Evolutionary conservation across 1,139 yeast genomes (phyloP).

Genomic region (Diutina catenulata): DNA sequence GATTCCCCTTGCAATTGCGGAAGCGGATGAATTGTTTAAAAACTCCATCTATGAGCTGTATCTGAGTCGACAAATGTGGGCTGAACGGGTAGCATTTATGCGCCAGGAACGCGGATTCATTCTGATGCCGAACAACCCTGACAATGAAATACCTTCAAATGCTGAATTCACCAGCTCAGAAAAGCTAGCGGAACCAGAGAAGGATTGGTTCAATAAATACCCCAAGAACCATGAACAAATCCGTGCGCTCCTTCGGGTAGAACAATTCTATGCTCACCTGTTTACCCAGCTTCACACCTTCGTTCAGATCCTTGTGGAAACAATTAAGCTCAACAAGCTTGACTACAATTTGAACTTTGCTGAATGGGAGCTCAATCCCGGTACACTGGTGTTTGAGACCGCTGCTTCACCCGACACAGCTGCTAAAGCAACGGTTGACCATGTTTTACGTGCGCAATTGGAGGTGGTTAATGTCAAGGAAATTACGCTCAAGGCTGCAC

Average conservation of each 20-base stretch:
- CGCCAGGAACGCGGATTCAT: constrained; percentile 63
- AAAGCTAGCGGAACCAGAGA: no score
- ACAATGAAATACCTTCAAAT: constrained; percentile 9
- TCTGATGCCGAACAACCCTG: constrained; percentile 11
- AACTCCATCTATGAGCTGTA: constrained; percentile 55
- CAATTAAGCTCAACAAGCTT: constrained; percentile 38
- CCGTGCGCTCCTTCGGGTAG: constrained; percentile 43
- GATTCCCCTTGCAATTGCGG: constrained; percentile 67
- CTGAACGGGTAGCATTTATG: constrained; percentile 59
- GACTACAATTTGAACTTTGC: constrained; percentile 25
- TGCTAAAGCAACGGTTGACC: constrained; percentile 9
- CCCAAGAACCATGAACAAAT: constrained; percentile 13
- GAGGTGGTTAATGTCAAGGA: constrained; percentile 56
- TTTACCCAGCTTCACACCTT: constrained; percentile 50
- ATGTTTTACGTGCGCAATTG: constrained; percentile 28
- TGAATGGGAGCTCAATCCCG: constrained; percentile 28
- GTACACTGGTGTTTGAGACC: constrained; percentile 17
- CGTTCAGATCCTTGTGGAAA: constrained; percentile 50
- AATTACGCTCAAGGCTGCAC: constrained; percentile 48
- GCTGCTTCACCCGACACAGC: constrained; percentile 6
- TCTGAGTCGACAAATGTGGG: constrained; percentile 57
- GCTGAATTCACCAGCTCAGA: no score
- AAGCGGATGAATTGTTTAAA: constrained; percentile 54
- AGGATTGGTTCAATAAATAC: neutral
- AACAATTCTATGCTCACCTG: constrained; percentile 40